Conservation (phyloP, 148 eudicot genomes). For the Rheum nobile region DNA sequence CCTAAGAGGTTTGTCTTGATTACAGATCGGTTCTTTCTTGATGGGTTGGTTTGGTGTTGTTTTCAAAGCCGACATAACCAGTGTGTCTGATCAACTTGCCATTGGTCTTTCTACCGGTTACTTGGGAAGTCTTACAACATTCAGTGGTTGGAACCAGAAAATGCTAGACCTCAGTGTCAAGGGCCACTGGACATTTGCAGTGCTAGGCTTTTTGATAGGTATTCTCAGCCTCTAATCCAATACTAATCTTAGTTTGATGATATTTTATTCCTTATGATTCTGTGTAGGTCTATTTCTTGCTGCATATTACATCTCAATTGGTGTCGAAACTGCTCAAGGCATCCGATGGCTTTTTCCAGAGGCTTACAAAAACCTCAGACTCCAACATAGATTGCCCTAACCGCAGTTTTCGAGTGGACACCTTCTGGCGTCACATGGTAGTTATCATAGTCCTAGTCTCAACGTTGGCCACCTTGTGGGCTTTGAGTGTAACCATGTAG, state of each 20-base stretch:
- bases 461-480: slow-evolving; percentile 38
- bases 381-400: too few species aligned
- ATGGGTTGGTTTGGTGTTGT: slow-evolving; percentile 99
- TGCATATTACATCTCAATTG: slow-evolving; percentile 37
- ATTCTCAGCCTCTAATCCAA: not conserved
- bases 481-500: slow-evolving; percentile 33
- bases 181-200: slow-evolving; percentile 64
- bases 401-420: slow-evolving; percentile 7
- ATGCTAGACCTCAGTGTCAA: slow-evolving; percentile 81
- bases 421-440: slow-evolving; percentile 16
- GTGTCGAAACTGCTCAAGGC: slow-evolving; percentile 54
- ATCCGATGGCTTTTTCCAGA: slow-evolving; percentile 28
- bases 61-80: slow-evolving; percentile 57
- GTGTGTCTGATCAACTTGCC: slow-evolving; percentile 49
- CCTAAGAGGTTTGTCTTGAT: not conserved
- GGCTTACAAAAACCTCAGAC: not conserved
- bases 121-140: slow-evolving; percentile 90
- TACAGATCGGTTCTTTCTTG: slow-evolving; percentile 81
- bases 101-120: slow-evolving; percentile 83
- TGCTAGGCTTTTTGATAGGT: slow-evolving; percentile 64
- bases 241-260: not conserved
- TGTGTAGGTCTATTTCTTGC: not conserved
- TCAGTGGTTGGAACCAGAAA: slow-evolving; percentile 94
- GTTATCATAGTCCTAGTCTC: slow-evolving; percentile 23
- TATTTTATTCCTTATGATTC: not conserved